phyloP scores from a whole-genome alignment of 139 green algal genomes.

The Chlamydomonas urium region DNA sequence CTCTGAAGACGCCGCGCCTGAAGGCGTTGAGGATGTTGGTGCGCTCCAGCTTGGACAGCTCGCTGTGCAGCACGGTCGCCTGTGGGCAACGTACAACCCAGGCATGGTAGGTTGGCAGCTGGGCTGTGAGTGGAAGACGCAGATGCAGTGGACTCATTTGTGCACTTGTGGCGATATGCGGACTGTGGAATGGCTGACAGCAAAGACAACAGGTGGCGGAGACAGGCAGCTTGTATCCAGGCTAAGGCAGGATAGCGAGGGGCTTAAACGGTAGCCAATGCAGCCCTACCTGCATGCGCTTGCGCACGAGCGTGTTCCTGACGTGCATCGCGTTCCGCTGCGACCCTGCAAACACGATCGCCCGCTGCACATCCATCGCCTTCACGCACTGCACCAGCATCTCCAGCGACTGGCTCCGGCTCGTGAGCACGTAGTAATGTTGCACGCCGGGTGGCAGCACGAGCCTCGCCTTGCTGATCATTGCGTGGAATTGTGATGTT shows the following conservation, averaged over 20 bases:
- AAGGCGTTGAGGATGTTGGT: slow-evolving; percentile 65
- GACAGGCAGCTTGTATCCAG: no score
- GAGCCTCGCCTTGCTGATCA: neutral
- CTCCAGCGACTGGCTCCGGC: neutral
- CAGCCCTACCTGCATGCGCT: neutral
- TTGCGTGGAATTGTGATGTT: no score
- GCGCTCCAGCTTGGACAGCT: slow-evolving; percentile 70
- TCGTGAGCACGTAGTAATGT: neutral
- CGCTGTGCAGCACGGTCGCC: slow-evolving; percentile 65
- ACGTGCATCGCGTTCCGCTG: slow-evolving; percentile 64
- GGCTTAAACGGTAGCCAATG: no score
- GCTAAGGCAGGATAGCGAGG: no score
- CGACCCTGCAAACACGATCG: slow-evolving; percentile 87
- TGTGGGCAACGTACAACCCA: slow-evolving; percentile 3
- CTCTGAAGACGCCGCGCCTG: slow-evolving; percentile 50
- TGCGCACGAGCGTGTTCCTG: slow-evolving; percentile 59
- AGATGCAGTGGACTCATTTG: no score
- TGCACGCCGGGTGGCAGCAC: neutral
- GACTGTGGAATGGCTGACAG: no score
- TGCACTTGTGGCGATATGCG: no score
- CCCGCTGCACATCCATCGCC: slow-evolving; percentile 56
- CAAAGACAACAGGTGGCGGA: no score
- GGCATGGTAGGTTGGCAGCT: no score
- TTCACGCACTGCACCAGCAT: slow-evolving; percentile 65
- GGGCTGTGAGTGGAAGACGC: no score